These are phyloP conservation scores for Themeda triandra DNA, from an alignment of 176 grass and related monocot genomes.

Conservation along the genomic window DNA sequence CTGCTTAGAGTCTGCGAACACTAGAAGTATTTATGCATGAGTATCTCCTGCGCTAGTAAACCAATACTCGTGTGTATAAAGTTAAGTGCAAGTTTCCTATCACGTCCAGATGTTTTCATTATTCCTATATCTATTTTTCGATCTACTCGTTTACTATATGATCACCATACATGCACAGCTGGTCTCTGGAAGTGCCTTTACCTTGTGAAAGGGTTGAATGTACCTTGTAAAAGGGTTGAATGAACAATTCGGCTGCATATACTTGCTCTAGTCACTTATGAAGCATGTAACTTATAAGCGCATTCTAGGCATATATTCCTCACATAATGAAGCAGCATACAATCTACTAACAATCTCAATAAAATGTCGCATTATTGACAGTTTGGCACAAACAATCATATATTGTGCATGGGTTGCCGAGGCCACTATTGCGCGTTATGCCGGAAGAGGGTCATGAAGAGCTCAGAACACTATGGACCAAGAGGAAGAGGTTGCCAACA, in stretches of 20 bases:
- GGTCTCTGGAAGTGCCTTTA: not conserved
- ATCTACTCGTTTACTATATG: not conserved
- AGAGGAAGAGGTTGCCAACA: conserved; percentile 12
- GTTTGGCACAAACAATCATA: conserved; percentile 21
- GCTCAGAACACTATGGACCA: not conserved
- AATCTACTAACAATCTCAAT: not conserved
- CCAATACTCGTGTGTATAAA: not conserved
- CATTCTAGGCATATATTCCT: not conserved
- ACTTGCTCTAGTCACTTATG: not conserved
- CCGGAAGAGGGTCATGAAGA: not conserved
- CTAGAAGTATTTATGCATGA: conserved; percentile 4
- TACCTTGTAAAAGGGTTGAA: not conserved
- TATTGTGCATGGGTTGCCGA: not conserved
- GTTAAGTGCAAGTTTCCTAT: not conserved
- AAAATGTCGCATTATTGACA: not conserved
- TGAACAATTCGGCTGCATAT: not conserved
- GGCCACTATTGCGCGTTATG: conserved; percentile 5
- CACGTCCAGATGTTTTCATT: not conserved
- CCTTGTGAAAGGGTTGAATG: too few relatives aligned
- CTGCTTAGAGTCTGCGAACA: not conserved
- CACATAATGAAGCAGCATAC: not conserved
- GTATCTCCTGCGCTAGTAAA: not conserved
- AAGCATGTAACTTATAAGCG: not conserved
- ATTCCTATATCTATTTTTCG: not conserved
- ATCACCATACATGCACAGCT: not conserved